phyloP scores from a whole-genome alignment of 164 flowering plant genomes.

The Platanus orientalis region DNA sequence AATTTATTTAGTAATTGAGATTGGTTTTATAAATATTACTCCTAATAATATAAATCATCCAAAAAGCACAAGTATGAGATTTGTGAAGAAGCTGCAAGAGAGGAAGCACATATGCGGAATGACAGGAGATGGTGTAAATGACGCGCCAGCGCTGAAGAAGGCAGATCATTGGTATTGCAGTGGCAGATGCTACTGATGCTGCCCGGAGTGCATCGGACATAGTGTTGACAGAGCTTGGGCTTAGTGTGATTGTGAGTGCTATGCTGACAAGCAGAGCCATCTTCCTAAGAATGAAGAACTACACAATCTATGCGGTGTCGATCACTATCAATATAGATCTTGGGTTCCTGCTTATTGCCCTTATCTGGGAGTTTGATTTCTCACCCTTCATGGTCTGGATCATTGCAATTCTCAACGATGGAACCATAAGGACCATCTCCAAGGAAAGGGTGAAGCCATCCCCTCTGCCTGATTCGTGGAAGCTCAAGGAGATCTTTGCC shows the following conservation, averaged over 20 bases:
- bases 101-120: constrained; percentile 78
- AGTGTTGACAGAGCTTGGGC: constrained; percentile 6
- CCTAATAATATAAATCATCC: too few relatives aligned
- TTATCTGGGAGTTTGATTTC: constrained; percentile 33
- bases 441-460: constrained; percentile 51
- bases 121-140: constrained; percentile 86
- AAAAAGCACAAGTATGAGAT: constrained; percentile 82
- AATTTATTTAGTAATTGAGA: too few relatives aligned
- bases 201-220: constrained; percentile 11
- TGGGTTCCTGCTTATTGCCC: constrained; percentile 38
- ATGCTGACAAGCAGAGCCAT: too few relatives aligned
- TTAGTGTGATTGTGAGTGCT: constrained; percentile 13
- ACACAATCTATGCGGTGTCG: constrained; percentile 41
- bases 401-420: constrained; percentile 31
- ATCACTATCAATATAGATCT: constrained; percentile 37
- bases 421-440: constrained; percentile 52
- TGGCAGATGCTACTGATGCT: constrained; percentile 58
- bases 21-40: too few relatives aligned
- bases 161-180: constrained; percentile 81
- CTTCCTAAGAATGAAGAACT: constrained; percentile 40
- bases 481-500: constrained; percentile 44
- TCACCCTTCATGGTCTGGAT: constrained; percentile 2
- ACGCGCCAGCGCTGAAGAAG: too few relatives aligned
- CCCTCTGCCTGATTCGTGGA: constrained; percentile 46
- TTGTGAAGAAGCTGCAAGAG: constrained; percentile 75